Evolutionary conservation across 1,284 basidiomycete genomes (phyloP).

Genomic region (Ceraceosorus guamensis): DNA sequence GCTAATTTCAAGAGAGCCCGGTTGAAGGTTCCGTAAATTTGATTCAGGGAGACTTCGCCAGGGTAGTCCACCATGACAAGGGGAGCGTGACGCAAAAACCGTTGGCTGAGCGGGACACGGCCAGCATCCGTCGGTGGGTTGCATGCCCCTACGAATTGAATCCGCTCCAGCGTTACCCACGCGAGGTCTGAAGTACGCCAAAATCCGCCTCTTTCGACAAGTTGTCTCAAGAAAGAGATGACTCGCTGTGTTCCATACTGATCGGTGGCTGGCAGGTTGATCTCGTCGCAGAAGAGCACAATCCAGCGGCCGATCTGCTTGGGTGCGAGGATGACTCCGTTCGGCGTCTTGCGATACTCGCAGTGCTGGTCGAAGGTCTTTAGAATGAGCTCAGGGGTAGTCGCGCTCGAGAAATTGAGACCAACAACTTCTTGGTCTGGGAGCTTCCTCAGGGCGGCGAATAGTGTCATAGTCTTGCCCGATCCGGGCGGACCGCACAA

Average conservation of each 20-base stretch:
- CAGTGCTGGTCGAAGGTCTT: conserved; percentile 99
- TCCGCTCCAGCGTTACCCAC: conserved; percentile 95
- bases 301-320: conserved; percentile 94
- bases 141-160: conserved; percentile 98
- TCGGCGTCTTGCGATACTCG: conserved; percentile 96
- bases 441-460: conserved; percentile 92
- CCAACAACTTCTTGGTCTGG: conserved; percentile 99
- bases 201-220: conserved; percentile 90
- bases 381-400: conserved; percentile 91
- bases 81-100: conserved; percentile 95
- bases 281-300: conserved; percentile 98
- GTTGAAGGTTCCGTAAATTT: conserved; percentile 99
- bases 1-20: conserved; percentile 91
- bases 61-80: conserved; percentile 99
- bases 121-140: conserved; percentile 99
- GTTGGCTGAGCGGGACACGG: conserved; percentile 91
- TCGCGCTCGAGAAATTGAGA: conserved; percentile 97
- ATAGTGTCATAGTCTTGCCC: conserved; percentile 99
- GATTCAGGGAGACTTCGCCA: conserved; percentile 89
- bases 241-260: conserved; percentile 98
- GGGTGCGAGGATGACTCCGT: conserved; percentile 87
- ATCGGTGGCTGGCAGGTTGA: conserved; percentile 93
- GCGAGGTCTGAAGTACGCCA: conserved; percentile 91
- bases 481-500: conserved; percentile 97
- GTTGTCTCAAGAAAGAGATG: conserved; percentile 94